Evolutionary conservation across 2,329 filamentous ascomycete genomes (phyloP).

Genomic region (Colletotrichum melonis): DNA sequence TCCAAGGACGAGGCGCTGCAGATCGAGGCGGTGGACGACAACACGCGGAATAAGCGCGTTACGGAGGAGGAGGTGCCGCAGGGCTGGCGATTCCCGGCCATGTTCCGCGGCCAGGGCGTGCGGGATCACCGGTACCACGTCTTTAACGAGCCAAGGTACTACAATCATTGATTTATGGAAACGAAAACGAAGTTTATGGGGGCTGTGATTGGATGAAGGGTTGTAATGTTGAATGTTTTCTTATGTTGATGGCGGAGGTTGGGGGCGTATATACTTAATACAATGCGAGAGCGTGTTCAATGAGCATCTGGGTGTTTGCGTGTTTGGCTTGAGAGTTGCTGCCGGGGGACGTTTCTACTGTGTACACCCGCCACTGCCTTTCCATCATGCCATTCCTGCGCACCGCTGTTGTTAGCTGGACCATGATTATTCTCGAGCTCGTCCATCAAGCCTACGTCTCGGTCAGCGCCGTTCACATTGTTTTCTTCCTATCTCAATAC

Average conservation of each 20-base stretch:
- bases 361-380: background rate
- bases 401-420: background rate
- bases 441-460: too few relatives aligned
- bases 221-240: conserved; percentile 1
- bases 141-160: conserved; percentile 90
- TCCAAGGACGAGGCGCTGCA: conserved; percentile 66
- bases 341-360: background rate
- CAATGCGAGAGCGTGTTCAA: background rate
- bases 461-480: too few relatives aligned
- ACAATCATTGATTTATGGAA: conserved; percentile 46
- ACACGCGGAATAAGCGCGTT: conserved; percentile 69
- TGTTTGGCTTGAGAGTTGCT: background rate
- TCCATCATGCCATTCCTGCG: background rate
- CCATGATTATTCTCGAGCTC: too few relatives aligned
- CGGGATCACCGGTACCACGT: conserved; percentile 94
- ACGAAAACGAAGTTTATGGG: background rate
- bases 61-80: conserved; percentile 79
- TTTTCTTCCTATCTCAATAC: too few relatives aligned
- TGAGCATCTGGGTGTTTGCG: background rate
- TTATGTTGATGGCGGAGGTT: background rate
- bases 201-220: background rate
- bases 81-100: conserved; percentile 83
- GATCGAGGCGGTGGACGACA: conserved; percentile 53
- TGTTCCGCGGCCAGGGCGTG: conserved; percentile 89
- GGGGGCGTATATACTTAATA: background rate